Percentiles rank a stretch among this genome's conserved stretches.
Conservation (phyloP, 2,329 filamentous ascomycete species). For the Aspergillus fijiensis region DNA sequence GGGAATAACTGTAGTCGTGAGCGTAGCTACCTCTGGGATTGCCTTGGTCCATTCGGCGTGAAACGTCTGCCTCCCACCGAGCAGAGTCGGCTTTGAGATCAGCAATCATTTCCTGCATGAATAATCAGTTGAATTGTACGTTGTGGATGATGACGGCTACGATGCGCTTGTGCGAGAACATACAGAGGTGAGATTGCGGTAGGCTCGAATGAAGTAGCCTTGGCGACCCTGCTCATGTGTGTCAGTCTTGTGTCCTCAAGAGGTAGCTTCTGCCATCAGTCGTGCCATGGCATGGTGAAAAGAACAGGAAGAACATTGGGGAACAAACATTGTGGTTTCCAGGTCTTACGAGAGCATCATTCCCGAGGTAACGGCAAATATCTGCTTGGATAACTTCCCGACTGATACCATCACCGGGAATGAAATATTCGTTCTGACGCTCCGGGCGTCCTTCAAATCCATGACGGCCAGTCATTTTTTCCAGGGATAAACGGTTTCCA, state of each 20-base stretch:
- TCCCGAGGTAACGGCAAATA: slow-evolving; percentile 79
- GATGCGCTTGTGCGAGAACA: slow-evolving; percentile 32
- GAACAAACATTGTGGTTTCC: slow-evolving; percentile 68
- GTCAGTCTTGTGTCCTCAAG: slow-evolving; percentile 28
- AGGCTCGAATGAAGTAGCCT: slow-evolving; percentile 76
- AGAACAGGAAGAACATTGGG: slow-evolving; percentile 21
- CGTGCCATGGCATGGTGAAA: background rate
- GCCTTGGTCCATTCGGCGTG: slow-evolving; percentile 41
- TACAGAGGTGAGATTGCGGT: slow-evolving; percentile 76
- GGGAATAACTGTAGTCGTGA: slow-evolving; percentile 38
- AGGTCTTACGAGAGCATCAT: slow-evolving; percentile 75
- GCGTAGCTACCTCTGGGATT: slow-evolving; percentile 44
- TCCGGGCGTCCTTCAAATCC: slow-evolving; percentile 35
- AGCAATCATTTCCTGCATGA: slow-evolving; percentile 53
- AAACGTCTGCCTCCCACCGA: slow-evolving; percentile 50
- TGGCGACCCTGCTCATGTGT: slow-evolving; percentile 58
- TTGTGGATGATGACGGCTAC: slow-evolving; percentile 8
- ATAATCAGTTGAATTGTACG: slow-evolving; percentile 23
- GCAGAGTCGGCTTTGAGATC: slow-evolving; percentile 55
- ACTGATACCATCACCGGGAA: slow-evolving; percentile 76
- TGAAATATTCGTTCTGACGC: slow-evolving; percentile 73
- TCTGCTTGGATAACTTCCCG: slow-evolving; percentile 81
- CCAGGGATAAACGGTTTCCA: slow-evolving; percentile 24
- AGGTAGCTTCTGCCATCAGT: slow-evolving; percentile 1
- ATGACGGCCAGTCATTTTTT: slow-evolving; percentile 42